phyloP scores from a whole-genome alignment of 2,329 filamentous ascomycete species.

The Magnaporthales sp. region DNA sequence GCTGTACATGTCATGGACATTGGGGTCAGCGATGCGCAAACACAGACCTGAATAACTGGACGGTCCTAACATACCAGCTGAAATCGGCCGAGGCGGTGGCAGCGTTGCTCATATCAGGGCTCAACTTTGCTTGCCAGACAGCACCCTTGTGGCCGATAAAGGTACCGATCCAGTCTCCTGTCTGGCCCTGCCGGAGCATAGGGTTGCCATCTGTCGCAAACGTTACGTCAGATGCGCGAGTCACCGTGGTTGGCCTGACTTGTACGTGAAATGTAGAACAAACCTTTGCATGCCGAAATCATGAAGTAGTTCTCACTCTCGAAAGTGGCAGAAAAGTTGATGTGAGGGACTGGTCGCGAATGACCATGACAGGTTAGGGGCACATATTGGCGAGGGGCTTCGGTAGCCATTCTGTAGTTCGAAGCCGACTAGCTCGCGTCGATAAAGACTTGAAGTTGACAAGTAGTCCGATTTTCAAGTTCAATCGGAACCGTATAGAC shows the following conservation, averaged over 20 bases:
- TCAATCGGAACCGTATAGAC: not conserved
- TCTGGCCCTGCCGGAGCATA: conserved; percentile 94
- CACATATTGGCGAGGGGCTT: conserved; percentile 52
- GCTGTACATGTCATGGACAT: conserved; percentile 31
- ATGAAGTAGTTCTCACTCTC: conserved; percentile 83
- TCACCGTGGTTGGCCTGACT: not conserved
- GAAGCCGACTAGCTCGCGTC: not conserved
- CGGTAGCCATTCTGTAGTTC: conserved; percentile 18
- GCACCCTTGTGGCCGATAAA: conserved; percentile 98
- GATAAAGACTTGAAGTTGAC: not conserved
- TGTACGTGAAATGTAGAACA: conserved; percentile 13
- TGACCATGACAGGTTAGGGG: conserved; percentile 92
- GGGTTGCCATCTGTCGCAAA: conserved; percentile 75
- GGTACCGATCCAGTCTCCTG: conserved; percentile 95
- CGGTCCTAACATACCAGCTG: conserved; percentile 54
- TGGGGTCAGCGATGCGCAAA: not conserved
- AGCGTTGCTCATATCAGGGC: conserved; percentile 76
- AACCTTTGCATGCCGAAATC: conserved; percentile 88
- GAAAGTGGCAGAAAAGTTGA: conserved; percentile 78
- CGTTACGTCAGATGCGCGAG: not conserved
- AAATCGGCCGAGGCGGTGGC: conserved; percentile 96
- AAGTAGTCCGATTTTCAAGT: not conserved
- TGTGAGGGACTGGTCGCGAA: conserved; percentile 83
- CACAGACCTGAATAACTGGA: not conserved
- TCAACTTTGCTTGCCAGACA: conserved; percentile 91